A percentile compares a stretch with the other conserved stretches of the same genome.
phyloP scores from a whole-genome alignment of 768 basidiomycete genomes.

The Boletus subcaerulescens region DNA sequence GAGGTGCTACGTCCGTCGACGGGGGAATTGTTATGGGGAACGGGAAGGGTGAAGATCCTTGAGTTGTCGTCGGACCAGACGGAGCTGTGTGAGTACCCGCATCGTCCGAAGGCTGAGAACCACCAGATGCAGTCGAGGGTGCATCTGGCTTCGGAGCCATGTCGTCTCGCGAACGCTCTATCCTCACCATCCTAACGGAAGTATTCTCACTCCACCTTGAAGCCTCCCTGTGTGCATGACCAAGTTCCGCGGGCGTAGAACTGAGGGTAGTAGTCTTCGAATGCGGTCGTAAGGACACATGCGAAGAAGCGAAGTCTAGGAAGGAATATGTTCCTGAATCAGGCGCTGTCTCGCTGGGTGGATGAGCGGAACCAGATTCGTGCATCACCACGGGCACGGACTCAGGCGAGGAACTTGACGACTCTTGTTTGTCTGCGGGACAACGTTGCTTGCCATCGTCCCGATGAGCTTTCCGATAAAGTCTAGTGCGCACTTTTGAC shows the following conservation, averaged over 20 bases:
- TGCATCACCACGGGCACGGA: slow-evolving; percentile 33
- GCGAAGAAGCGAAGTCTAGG: slow-evolving; percentile 31
- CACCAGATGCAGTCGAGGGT: slow-evolving; percentile 31
- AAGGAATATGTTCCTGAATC: slow-evolving; percentile 34
- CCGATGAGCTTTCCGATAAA: slow-evolving; percentile 31
- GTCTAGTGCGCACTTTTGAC: slow-evolving; percentile 30
- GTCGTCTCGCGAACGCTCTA: slow-evolving; percentile 19
- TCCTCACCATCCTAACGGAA: slow-evolving; percentile 15
- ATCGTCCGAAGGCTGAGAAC: slow-evolving; percentile 27
- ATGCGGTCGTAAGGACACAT: slow-evolving; percentile 19
- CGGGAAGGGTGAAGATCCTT: slow-evolving; percentile 36
- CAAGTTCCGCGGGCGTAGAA: slow-evolving; percentile 27
- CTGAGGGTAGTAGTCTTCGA: slow-evolving; percentile 28
- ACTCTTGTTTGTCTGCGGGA: slow-evolving; percentile 16
- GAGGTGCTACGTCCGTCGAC: slow-evolving; percentile 34
- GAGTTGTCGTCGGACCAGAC: slow-evolving; percentile 23
- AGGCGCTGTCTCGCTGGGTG: slow-evolving; percentile 22
- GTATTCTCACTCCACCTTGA: slow-evolving; percentile 18
- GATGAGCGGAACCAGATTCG: slow-evolving; percentile 12
- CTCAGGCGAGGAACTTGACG: slow-evolving; percentile 26
- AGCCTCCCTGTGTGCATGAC: slow-evolving; percentile 14
- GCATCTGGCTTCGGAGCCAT: slow-evolving; percentile 27
- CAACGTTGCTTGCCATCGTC: slow-evolving; percentile 27
- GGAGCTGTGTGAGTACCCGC: slow-evolving; percentile 19
- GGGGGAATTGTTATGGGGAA: slow-evolving; percentile 47